These are phyloP conservation scores for Solanum chilense DNA, from an alignment of 257 asterid genomes.

Conservation along the genomic window DNA sequence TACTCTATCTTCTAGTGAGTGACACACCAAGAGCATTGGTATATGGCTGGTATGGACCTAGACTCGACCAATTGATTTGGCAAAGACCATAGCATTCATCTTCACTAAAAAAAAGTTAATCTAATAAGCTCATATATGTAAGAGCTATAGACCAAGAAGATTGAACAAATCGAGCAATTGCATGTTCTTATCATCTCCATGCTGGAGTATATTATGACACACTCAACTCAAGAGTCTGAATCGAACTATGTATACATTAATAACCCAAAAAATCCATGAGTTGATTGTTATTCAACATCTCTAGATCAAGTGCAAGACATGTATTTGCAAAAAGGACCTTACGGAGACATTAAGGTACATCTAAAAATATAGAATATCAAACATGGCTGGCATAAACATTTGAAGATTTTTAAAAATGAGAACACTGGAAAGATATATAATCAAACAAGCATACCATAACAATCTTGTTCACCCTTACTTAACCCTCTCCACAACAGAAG, in stretches of 20 bases:
- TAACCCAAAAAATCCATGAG: not conserved
- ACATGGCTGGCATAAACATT: not conserved
- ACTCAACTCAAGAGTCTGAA: not conserved
- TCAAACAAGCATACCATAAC: not conserved
- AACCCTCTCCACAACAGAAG: not conserved
- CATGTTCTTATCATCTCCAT: not conserved
- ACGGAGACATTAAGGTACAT: not conserved
- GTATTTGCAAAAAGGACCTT: not conserved
- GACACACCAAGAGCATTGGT: not conserved
- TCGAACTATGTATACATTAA: not conserved
- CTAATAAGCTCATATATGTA: not conserved
- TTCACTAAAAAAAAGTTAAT: not conserved
- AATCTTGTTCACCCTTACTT: not conserved
- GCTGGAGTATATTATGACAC: not conserved
- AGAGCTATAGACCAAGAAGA: not conserved
- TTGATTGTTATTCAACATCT: not conserved
- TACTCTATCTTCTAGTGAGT: not conserved
- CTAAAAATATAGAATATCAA: not conserved
- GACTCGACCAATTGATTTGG: not conserved
- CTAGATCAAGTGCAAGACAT: not conserved
- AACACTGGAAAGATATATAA: not conserved
- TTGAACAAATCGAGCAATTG: not conserved
- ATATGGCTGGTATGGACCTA: not conserved
- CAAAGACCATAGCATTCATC: not conserved
- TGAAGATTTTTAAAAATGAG: not conserved